Evolutionary conservation across 192 early-diverging fungal species (phyloP).

Genomic region (Backusella psychrophila): DNA sequence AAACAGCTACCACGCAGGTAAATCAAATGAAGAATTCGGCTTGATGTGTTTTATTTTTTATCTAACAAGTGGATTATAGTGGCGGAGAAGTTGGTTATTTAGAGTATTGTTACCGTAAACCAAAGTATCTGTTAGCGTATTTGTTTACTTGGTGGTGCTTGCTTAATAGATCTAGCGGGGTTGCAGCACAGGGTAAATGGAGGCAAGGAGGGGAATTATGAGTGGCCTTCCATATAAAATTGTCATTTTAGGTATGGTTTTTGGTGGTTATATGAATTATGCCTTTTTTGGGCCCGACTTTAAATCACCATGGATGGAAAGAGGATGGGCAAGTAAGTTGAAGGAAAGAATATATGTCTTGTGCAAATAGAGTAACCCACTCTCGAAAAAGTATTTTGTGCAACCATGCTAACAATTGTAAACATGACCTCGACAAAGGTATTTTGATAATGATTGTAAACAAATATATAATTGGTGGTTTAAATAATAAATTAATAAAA

Average conservation of each 20-base stretch:
- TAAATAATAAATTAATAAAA: neutral
- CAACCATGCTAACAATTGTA: constrained; percentile 16
- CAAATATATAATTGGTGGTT: neutral
- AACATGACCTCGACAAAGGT: constrained; percentile 31
- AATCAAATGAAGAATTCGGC: neutral
- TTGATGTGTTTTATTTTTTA: neutral
- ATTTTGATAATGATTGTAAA: neutral
- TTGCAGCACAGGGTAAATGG: constrained; percentile 6
- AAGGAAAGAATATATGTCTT: neutral
- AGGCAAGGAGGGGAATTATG: neutral
- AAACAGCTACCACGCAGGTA: constrained; percentile 23
- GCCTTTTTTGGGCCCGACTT: constrained; percentile 13
- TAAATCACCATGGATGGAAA: constrained; percentile 20
- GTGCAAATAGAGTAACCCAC: too few relatives aligned
- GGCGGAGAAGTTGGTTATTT: constrained; percentile 30
- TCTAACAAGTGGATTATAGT: neutral
- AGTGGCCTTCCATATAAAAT: neutral
- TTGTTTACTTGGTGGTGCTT: constrained; percentile 22
- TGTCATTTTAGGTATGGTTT: constrained; percentile 21
- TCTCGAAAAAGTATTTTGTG: constrained; percentile 14
- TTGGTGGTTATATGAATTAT: constrained; percentile 29
- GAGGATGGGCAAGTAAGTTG: constrained; percentile 31
- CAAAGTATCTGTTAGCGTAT: constrained; percentile 21
- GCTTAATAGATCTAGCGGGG: constrained; percentile 21
- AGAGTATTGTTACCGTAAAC: constrained; percentile 25